phyloP scores from a whole-genome alignment of 306 rosid species.

The Prunus mira region DNA sequence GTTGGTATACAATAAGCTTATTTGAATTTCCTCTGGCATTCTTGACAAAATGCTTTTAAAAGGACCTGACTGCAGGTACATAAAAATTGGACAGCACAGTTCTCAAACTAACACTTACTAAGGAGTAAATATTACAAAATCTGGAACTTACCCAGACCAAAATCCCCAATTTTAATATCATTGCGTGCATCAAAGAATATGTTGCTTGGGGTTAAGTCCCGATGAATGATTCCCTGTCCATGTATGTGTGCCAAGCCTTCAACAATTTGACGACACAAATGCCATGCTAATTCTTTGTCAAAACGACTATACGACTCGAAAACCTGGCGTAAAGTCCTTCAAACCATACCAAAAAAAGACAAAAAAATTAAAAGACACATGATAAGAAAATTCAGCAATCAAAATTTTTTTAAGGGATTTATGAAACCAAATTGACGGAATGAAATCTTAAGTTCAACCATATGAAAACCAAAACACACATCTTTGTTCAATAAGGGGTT shows the following conservation, averaged over 20 bases:
- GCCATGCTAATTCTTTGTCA: slow-evolving; percentile 86
- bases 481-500: neutral
- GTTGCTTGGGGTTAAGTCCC: slow-evolving; percentile 91
- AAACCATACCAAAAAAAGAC: slow-evolving; percentile 5
- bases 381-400: neutral
- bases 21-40: neutral
- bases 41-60: neutral
- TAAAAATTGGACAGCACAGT: neutral
- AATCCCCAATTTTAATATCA: slow-evolving; percentile 95
- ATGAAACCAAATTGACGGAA: neutral
- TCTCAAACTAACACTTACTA: slow-evolving; percentile 7
- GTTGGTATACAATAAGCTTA: too few relatives aligned
- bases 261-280: slow-evolving; percentile 89
- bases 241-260: slow-evolving; percentile 98
- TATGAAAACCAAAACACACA: neutral
- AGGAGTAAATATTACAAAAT: slow-evolving; percentile 17
- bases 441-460: neutral
- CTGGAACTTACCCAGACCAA: slow-evolving; percentile 83
- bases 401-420: neutral
- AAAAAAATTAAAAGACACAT: slow-evolving; percentile 14
- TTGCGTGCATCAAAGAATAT: slow-evolving; percentile 97
- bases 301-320: slow-evolving; percentile 73
- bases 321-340: slow-evolving; percentile 81
- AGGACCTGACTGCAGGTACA: neutral
- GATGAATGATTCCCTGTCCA: slow-evolving; percentile 95